These are phyloP conservation scores for Combretum micranthum DNA, from an alignment of 345 rosid genomes.

Conservation along the genomic window DNA sequence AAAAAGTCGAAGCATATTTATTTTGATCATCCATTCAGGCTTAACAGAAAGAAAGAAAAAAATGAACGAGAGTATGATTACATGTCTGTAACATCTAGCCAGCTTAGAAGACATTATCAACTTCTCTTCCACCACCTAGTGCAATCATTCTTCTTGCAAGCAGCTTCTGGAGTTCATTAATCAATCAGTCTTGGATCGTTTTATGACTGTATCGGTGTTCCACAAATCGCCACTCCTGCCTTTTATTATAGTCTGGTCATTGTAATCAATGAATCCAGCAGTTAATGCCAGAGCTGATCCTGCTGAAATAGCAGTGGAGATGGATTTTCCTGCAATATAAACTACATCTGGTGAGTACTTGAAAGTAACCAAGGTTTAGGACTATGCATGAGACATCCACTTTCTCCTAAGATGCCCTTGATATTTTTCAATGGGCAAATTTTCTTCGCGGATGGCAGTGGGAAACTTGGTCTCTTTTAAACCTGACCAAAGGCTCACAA, in stretches of 20 bases:
- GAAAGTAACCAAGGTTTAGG: slow-evolving; percentile 1
- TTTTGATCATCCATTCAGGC: slow-evolving; percentile 14
- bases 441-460: no score
- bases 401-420: background rate
- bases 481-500: no score
- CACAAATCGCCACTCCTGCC: no score
- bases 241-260: slow-evolving; percentile 95
- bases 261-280: slow-evolving; percentile 71
- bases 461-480: no score
- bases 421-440: no score
- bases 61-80: slow-evolving; percentile 23
- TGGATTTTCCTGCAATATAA: slow-evolving; percentile 61
- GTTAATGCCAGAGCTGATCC: slow-evolving; percentile 87
- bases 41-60: slow-evolving; percentile 15
- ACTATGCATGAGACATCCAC: background rate
- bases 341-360: background rate
- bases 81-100: slow-evolving; percentile 26
- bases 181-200: slow-evolving; percentile 53
- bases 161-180: background rate
- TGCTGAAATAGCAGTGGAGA: slow-evolving; percentile 74
- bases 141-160: slow-evolving; percentile 9
- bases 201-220: slow-evolving; percentile 85
- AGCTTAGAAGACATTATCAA: slow-evolving; percentile 8
- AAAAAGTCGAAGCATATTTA: slow-evolving; percentile 14
- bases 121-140: slow-evolving; percentile 4